Evolutionary conservation across 257 asterid species (phyloP).

Genomic region (Solanum phureja): DNA sequence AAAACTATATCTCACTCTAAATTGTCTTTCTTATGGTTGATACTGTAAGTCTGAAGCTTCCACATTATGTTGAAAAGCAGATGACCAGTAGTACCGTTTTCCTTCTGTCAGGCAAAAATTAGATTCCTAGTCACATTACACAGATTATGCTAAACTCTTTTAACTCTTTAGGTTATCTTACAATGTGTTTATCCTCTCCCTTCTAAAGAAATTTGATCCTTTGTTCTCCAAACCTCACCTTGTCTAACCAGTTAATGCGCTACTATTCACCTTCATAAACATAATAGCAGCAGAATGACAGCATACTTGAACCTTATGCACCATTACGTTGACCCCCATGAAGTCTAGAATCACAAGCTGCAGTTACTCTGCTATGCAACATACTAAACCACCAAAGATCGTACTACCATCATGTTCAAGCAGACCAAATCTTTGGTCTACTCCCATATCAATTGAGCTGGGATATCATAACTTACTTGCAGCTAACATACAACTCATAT

Average conservation of each 20-base stretch:
- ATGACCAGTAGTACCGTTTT: not conserved
- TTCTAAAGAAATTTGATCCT: not conserved
- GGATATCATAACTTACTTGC: not conserved
- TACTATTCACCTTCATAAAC: not conserved
- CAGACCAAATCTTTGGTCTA: not conserved
- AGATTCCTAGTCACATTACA: not conserved
- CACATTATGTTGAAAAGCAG: not conserved
- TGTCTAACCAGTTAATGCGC: not conserved
- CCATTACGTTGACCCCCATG: not conserved
- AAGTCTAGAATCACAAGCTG: not conserved
- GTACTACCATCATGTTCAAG: not conserved
- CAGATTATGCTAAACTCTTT: not conserved
- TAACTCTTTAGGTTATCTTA: not conserved
- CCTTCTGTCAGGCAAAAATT: not conserved
- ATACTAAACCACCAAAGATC: not conserved
- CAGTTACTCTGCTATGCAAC: not conserved
- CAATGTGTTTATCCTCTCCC: no score
- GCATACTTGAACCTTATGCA: not conserved
- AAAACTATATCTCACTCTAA: not conserved
- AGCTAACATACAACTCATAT: not conserved
- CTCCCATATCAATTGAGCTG: not conserved
- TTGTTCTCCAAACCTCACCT: not conserved
- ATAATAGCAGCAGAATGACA: not conserved
- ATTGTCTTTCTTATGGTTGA: not conserved
- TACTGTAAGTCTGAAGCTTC: not conserved